A percentile compares a stretch with the other conserved stretches of the same genome.
These are phyloP conservation scores for Vigna hirtella DNA, from an alignment of 306 rosid genomes.

Conservation along the genomic window DNA sequence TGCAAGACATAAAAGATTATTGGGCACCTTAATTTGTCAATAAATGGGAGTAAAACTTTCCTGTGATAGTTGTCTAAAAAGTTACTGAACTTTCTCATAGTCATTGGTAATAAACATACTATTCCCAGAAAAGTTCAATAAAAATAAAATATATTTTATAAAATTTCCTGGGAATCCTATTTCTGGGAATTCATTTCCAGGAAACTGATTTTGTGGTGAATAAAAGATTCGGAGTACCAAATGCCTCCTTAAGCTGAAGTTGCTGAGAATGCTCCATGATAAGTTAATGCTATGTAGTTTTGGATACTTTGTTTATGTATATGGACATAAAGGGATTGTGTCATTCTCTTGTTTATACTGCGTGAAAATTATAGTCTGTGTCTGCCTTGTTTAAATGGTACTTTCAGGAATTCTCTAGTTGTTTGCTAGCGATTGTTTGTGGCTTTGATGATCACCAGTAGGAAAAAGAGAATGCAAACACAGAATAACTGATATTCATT, in stretches of 20 bases:
- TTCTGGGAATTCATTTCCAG: not conserved
- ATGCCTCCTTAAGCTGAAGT: not conserved
- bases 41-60: not conserved
- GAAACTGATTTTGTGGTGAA: not conserved
- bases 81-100: not conserved
- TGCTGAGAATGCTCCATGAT: constrained; percentile 12
- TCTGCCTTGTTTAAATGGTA: constrained; percentile 29
- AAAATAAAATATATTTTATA: not conserved
- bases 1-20: not conserved
- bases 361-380: not conserved
- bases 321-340: not conserved
- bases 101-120: not conserved
- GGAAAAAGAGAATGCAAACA: not conserved
- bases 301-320: constrained; percentile 9
- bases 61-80: not conserved
- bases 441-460: not conserved
- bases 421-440: constrained; percentile 17
- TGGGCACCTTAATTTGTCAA: not conserved
- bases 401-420: constrained; percentile 10
- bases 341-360: constrained; percentile 14
- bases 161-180: not conserved
- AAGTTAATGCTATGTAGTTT: constrained; percentile 13
- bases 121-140: not conserved
- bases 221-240: not conserved
- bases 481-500: not conserved